Percentiles rank a stretch among this genome's conserved stretches.
Conservation (phyloP, 2,329 filamentous ascomycete species). For the Cercospora sp. region DNA sequence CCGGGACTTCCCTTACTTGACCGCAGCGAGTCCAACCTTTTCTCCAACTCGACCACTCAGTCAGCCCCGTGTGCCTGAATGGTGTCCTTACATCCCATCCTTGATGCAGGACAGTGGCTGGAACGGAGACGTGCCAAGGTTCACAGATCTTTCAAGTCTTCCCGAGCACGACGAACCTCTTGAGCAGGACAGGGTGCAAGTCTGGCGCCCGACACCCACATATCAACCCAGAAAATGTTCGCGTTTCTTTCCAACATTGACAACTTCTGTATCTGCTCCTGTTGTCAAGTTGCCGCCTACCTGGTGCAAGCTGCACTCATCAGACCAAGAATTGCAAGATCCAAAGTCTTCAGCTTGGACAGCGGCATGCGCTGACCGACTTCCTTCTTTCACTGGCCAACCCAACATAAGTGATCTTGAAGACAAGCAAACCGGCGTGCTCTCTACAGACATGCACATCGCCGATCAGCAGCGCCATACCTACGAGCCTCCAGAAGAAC, state of each 20-base stretch:
- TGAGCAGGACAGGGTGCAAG: neutral
- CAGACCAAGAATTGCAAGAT: conserved; percentile 21
- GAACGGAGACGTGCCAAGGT: conserved; percentile 29
- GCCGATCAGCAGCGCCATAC: neutral
- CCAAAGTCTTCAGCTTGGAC: conserved; percentile 5
- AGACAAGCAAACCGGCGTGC: neutral
- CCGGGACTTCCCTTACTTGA: conserved; percentile 24
- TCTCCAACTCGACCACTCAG: conserved; percentile 15
- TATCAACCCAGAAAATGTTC: conserved; percentile 30
- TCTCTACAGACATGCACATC: neutral
- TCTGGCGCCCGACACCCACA: neutral
- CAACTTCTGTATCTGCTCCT: conserved; percentile 20
- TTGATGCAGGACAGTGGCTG: conserved; percentile 27
- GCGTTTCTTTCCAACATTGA: conserved; percentile 33
- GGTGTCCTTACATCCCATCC: conserved; percentile 34
- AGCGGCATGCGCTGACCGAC: neutral
- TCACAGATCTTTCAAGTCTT: conserved; percentile 34
- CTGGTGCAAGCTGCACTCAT: conserved; percentile 26
- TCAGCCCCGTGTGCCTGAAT: conserved; percentile 26
- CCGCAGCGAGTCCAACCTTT: conserved; percentile 8
- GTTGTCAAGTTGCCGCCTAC: conserved; percentile 29
- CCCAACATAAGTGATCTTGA: neutral
- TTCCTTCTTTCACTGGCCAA: neutral
- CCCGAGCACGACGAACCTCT: conserved; percentile 24
- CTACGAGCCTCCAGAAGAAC: neutral